Evolutionary conservation across 2,329 filamentous ascomycete genomes (phyloP).

Genomic region (Myriosclerotinia duriaeana): DNA sequence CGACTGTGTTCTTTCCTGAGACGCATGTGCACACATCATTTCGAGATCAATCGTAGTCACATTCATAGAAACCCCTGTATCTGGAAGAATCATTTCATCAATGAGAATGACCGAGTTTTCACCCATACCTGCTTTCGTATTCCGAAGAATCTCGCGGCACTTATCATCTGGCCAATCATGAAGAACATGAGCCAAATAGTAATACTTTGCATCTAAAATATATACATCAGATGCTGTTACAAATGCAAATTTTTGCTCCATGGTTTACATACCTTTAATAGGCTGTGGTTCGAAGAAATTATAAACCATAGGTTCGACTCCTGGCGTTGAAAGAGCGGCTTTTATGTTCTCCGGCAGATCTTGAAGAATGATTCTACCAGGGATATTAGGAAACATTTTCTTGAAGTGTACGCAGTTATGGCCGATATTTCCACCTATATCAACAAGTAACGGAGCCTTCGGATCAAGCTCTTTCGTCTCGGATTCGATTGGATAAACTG

Average conservation of each 20-base stretch:
- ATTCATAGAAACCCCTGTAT: neutral
- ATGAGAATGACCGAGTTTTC: neutral
- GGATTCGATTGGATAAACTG: constrained; percentile 2
- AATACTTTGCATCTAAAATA: neutral
- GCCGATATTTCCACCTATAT: constrained; percentile 45
- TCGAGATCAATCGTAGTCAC: neutral
- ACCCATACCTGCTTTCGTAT: neutral
- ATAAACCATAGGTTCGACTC: neutral
- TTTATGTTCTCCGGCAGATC: constrained; percentile 39
- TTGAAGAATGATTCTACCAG: constrained; percentile 44
- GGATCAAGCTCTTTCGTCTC: constrained; percentile 3
- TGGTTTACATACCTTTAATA: neutral
- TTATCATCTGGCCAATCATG: constrained; percentile 1
- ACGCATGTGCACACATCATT: constrained; percentile 40
- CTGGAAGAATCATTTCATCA: neutral
- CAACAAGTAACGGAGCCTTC: constrained; percentile 41
- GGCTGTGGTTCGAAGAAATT: neutral
- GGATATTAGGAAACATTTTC: constrained; percentile 39
- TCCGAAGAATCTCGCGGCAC: neutral
- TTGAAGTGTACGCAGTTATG: constrained; percentile 42
- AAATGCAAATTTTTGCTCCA: neutral
- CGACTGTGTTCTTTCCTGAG: constrained; percentile 21
- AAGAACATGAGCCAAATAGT: neutral
- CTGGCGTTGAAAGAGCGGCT: neutral
- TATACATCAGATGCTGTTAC: neutral